Base-by-base conservation (phyloP, 495 filamentous ascomycete genomes). In the Lophium mytilinum region DNA sequence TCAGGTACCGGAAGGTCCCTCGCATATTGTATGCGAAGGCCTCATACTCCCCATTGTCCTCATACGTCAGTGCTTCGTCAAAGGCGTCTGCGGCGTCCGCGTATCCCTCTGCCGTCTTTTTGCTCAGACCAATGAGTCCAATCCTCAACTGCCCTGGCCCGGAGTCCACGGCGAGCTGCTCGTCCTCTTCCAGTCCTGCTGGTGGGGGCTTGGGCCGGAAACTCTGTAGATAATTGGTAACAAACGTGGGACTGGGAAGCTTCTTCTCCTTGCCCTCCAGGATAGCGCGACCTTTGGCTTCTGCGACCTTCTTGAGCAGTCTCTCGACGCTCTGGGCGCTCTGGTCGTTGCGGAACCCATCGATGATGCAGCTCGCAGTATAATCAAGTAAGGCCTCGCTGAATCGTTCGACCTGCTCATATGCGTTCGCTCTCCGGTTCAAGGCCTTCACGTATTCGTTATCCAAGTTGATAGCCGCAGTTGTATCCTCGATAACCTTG, bases 331-430 rank as follows among this genome's bases (percentile, higher is more conserved):
- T 83, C 68, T 91, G 81, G 14, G 92, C 90, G 66, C 86, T 93
- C 50, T 78, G 73, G 62, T 95, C 87, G 71, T 93, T 96, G 69
- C 83, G 82, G 78, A 99, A 99, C 47, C 83, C 83, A 73, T 97
- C 94, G 70, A 99, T 95, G 65, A 99, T 99, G 75, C 93, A 99
- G 77, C 90, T 95, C 40, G 94, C 94, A 15, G 93, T 99, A 72
- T 90, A 97, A 72, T 99, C 93, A 34, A 99, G 80, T 18, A 99
- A 83, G 46, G 93, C 94, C 65, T 95, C 90, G 76, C 90, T 94
- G 77, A 84, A 95, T 68, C 85, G 87, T 50, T 82, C 84, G 5
- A 93, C 78, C 65, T 96, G 87, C 73, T 99, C 93, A 69, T 97
- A 97, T 39, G 93, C 93, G 67, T 89, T 94, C 40, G 93, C 93